Conservation (phyloP, 495 filamentous ascomycete genomes). For the Geoglossum glabrum region DNA sequence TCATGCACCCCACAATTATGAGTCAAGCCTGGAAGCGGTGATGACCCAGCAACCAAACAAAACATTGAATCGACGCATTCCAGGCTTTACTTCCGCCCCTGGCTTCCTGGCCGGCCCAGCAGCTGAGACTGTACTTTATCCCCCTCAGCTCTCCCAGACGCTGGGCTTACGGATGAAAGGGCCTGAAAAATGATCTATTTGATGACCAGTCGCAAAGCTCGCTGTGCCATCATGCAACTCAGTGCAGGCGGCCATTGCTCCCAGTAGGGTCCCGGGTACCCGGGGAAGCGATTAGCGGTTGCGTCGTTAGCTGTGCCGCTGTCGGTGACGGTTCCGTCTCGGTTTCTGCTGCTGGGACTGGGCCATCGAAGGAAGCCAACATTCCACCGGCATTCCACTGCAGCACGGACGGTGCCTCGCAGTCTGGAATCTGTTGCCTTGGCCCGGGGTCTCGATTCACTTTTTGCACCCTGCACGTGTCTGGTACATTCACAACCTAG, state of each 20-base stretch:
- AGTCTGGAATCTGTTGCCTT: neutral
- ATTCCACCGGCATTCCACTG: constrained; percentile 1
- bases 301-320: too few species aligned
- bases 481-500: neutral
- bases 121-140: neutral
- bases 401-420: neutral
- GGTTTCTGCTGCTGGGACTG: constrained; percentile 8
- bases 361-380: neutral
- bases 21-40: neutral
- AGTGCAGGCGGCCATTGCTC: neutral
- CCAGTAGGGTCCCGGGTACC: neutral
- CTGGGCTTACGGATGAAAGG: neutral
- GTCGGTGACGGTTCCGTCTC: constrained; percentile 5
- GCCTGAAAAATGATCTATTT: neutral
- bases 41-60: neutral
- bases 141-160: neutral
- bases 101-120: too few species aligned
- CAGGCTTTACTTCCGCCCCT: neutral
- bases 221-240: neutral
- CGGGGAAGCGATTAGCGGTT: neutral
- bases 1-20: neutral
- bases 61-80: neutral
- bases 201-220: neutral
- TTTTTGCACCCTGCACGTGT: neutral
- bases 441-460: neutral